These are phyloP conservation scores for Coemansia sp. DNA, from an alignment of 192 early-diverging fungal genomes.

Conservation along the genomic window DNA sequence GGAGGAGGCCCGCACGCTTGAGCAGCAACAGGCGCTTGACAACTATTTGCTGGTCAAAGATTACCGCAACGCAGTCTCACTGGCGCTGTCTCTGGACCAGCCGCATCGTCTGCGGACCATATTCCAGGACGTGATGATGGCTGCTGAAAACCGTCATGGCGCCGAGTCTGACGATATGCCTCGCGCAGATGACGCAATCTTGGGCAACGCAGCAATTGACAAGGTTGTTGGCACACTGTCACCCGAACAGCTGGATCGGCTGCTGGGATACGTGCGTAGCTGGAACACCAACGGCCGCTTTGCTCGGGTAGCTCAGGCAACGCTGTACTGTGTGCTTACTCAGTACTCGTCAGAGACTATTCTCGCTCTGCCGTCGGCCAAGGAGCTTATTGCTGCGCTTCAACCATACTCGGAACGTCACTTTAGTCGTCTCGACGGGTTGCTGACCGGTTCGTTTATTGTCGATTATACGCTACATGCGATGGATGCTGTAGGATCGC, in stretches of 20 bases:
- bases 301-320: slow-evolving; percentile 74
- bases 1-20: slow-evolving; percentile 63
- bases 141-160: slow-evolving; percentile 37
- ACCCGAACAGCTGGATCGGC: slow-evolving; percentile 69
- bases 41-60: slow-evolving; percentile 86
- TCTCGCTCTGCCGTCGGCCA: slow-evolving; percentile 73
- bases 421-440: slow-evolving; percentile 72
- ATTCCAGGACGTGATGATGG: slow-evolving; percentile 61
- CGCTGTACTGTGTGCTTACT: slow-evolving; percentile 76
- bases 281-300: slow-evolving; percentile 95
- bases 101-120: slow-evolving; percentile 80
- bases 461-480: slow-evolving; percentile 88
- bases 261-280: slow-evolving; percentile 82
- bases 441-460: slow-evolving; percentile 81
- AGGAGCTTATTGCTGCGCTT: slow-evolving; percentile 81
- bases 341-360: slow-evolving; percentile 66
- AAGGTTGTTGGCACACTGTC: slow-evolving; percentile 65
- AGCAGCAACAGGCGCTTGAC: slow-evolving; percentile 88
- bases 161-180: slow-evolving; percentile 1
- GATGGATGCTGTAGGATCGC: slow-evolving; percentile 62
- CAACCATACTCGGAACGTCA: slow-evolving; percentile 92
- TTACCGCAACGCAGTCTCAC: slow-evolving; percentile 86
- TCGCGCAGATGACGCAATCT: background rate
- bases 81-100: slow-evolving; percentile 88
- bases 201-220: slow-evolving; percentile 62